Percentiles rank a stretch among this genome's conserved stretches.
These are phyloP conservation scores for Neonectria punicea DNA, from an alignment of 2,329 filamentous ascomycete genomes.

Conservation along the genomic window DNA sequence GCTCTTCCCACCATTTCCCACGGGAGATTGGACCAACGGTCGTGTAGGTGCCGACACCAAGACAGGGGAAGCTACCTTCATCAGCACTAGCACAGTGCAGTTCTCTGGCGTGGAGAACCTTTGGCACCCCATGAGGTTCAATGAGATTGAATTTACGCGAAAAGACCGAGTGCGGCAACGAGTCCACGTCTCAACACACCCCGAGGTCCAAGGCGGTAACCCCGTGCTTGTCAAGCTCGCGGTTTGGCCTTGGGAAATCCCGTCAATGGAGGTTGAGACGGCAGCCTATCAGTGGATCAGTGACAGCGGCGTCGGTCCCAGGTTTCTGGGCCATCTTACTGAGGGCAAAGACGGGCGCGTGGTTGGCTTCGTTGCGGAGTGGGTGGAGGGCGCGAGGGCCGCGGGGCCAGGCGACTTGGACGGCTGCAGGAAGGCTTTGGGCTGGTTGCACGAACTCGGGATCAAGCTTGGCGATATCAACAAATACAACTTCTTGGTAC, in stretches of 20 bases:
- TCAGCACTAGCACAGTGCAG: conserved; percentile 31
- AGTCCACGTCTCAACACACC: conserved; percentile 40
- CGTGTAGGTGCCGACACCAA: conserved; percentile 30
- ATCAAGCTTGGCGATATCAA: conserved; percentile 46
- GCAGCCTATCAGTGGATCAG: conserved; percentile 42
- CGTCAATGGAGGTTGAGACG: conserved; percentile 39
- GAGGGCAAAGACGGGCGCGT: conserved; percentile 42
- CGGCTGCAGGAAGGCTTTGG: conserved; percentile 38
- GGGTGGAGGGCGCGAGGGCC: conserved; percentile 34
- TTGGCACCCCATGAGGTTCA: conserved; percentile 39
- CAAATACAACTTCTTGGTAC: conserved; percentile 45
- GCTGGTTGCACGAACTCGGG: conserved; percentile 39
- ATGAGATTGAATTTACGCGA: conserved; percentile 40
- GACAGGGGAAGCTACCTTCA: conserved; percentile 33
- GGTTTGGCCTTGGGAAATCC: conserved; percentile 43
- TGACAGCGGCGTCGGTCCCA: conserved; percentile 37
- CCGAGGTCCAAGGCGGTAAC: conserved; percentile 32
- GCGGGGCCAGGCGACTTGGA: conserved; percentile 37
- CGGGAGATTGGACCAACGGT: conserved; percentile 40
- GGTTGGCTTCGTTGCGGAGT: conserved; percentile 42
- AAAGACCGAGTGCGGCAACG: conserved; percentile 37
- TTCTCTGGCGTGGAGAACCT: conserved; percentile 31
- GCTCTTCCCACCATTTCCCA: conserved; percentile 42
- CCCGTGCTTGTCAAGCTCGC: conserved; percentile 44
- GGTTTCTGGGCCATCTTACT: conserved; percentile 44